Evolutionary conservation across 768 basidiomycete genomes (phyloP).

Genomic region (Termitomyces eurrhizus): DNA sequence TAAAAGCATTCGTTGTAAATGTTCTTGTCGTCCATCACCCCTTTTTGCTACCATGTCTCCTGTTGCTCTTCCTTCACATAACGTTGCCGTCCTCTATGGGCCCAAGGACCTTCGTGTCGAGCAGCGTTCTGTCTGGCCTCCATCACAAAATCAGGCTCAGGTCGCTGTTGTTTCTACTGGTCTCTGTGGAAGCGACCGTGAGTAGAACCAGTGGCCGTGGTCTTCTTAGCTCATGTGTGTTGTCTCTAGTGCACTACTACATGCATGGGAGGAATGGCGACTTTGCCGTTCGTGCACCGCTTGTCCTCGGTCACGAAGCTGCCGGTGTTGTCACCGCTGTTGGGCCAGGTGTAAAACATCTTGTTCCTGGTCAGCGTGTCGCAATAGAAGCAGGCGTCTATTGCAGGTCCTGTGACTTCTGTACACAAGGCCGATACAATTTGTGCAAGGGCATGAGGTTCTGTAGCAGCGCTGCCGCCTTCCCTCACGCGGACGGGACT

Average conservation of each 20-base stretch:
- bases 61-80: constrained; percentile 48
- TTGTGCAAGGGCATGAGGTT: constrained; percentile 90
- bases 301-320: constrained; percentile 92
- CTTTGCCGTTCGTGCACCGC: constrained; percentile 79
- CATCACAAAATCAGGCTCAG: constrained; percentile 70
- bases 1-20: constrained; percentile 16
- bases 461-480: constrained; percentile 85
- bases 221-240: constrained; percentile 2
- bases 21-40: constrained; percentile 16
- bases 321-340: constrained; percentile 86
- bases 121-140: constrained; percentile 67
- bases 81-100: constrained; percentile 80
- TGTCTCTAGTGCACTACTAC: constrained; percentile 80
- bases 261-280: constrained; percentile 87
- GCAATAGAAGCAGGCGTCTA: constrained; percentile 92
- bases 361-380: constrained; percentile 79
- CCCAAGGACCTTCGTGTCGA: constrained; percentile 81
- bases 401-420: constrained; percentile 73
- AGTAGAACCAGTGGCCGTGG: constrained; percentile 22
- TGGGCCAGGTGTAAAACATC: constrained; percentile 60
- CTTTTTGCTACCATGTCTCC: constrained; percentile 30
- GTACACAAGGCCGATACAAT: constrained; percentile 81
- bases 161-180: constrained; percentile 81
- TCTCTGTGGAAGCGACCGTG: constrained; percentile 84
- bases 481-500: constrained; percentile 91